Evolutionary conservation across 495 filamentous ascomycete genomes (phyloP), one percentile per base, ranked within the genome.

Genomic region (Aspergillus bertholletiae): DNA sequence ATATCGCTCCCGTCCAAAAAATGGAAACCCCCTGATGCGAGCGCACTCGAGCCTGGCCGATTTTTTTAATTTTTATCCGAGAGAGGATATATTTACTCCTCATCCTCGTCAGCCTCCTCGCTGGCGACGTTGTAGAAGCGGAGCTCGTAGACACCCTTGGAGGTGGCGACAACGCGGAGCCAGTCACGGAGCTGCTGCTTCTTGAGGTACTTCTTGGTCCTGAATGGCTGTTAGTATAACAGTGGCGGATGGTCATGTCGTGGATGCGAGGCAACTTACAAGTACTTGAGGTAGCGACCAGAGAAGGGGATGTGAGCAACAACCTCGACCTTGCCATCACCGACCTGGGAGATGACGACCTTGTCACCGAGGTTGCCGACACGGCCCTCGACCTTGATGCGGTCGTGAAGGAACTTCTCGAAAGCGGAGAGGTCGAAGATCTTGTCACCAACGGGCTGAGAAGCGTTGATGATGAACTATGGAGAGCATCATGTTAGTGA

Each of bases 151-250:
- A 96, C 91, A 67, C 93, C 93, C 83, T 90, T 90, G 74, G 88
- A 88, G 69, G 92, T 97, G 53, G 91, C 92, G 71, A 98, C 95
- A 61, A 98, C 94, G 63, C 94, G 92, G 70, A 98, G 87, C 95
- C 95, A 98, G 82, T 98, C 94, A 79, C 94, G 89, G 74, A 98
- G 87, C 81, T 97, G 92, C 84, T 96, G 90, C 88, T 98, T 98
- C 89, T 98, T 98, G 75, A 98, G 89, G 87, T 95, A 98, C 83
- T 97, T 98, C 89, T 98, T 98, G 73, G 94, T 98, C 75, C 92
- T 96, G 62, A 54, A 35, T 43, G 45, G 51, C 35, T 22, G 2
- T 45, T 13, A 22, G n/a, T n/a, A 30, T 11, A 1, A 5, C 5
- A 18, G 2, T 12, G 2, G 26, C 17, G 6, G 13, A 22, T 44